These are phyloP conservation scores for Termitomyces sp. DNA, from an alignment of 768 basidiomycete genomes.

Conservation along the genomic window DNA sequence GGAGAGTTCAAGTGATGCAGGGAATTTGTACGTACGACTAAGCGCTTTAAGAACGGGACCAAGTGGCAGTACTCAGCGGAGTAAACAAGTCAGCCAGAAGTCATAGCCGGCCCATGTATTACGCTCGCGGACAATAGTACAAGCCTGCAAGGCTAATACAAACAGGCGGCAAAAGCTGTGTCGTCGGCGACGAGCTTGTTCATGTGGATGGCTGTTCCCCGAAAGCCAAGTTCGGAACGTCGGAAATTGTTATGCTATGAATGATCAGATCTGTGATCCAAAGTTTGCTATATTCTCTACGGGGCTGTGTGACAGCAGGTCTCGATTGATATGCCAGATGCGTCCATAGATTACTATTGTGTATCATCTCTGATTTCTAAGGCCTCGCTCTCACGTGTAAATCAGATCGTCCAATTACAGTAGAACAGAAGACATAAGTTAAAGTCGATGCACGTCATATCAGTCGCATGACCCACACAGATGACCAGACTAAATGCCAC, in stretches of 20 bases:
- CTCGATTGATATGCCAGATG: slow-evolving; percentile 6
- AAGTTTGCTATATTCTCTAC: slow-evolving; percentile 6
- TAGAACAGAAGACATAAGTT: background rate
- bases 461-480: slow-evolving; percentile 3
- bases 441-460: background rate
- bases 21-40: background rate
- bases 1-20: slow-evolving; percentile 1
- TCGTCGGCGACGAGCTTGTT: slow-evolving; percentile 4
- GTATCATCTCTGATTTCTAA: slow-evolving; percentile 1
- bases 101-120: background rate
- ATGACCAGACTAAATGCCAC: background rate
- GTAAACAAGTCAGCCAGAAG: background rate
- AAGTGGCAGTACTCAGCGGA: background rate
- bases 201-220: slow-evolving; percentile 4
- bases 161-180: slow-evolving; percentile 12
- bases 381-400: background rate
- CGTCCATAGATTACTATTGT: background rate
- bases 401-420: background rate
- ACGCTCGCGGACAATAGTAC: slow-evolving; percentile 3
- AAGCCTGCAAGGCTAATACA: slow-evolving; percentile 1
- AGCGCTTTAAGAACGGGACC: slow-evolving; percentile 1
- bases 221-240: slow-evolving; percentile 1
- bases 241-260: slow-evolving; percentile 7
- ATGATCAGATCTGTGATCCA: slow-evolving; percentile 12
- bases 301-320: slow-evolving; percentile 6